Evolutionary conservation across 1,284 basidiomycete genomes (phyloP).

Genomic region (Apiotrichum sp.): DNA sequence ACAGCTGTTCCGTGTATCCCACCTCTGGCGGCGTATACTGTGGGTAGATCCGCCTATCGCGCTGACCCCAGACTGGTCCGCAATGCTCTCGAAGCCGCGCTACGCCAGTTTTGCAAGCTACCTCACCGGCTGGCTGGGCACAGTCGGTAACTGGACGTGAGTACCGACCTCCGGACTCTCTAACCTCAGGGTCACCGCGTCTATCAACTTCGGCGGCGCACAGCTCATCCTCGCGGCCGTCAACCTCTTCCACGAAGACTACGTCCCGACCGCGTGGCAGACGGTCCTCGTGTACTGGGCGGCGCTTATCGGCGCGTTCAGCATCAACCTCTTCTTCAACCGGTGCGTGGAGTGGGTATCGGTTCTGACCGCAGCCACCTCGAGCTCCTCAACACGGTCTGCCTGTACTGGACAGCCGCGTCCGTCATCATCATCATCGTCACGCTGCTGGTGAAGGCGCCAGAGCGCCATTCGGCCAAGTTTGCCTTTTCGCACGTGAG

Average conservation of each 20-base stretch:
- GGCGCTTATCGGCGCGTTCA: constrained; percentile 41
- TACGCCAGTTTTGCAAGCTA: constrained; percentile 48
- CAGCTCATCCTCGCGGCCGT: constrained; percentile 50
- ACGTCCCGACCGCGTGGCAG: constrained; percentile 47
- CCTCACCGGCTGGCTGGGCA: constrained; percentile 50
- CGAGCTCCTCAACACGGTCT: constrained; percentile 44
- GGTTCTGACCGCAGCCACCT: constrained; percentile 24
- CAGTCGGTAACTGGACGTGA: constrained; percentile 51
- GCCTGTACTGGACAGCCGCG: constrained; percentile 48
- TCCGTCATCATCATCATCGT: constrained; percentile 50
- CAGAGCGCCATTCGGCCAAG: constrained; percentile 42
- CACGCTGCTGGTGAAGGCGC: constrained; percentile 46
- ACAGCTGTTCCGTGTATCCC: constrained; percentile 48
- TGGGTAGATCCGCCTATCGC: constrained; percentile 9
- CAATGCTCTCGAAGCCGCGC: constrained; percentile 46
- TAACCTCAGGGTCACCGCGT: constrained; percentile 43
- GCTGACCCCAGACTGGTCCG: constrained; percentile 43
- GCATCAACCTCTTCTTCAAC: constrained; percentile 46
- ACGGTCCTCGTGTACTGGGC: constrained; percentile 49
- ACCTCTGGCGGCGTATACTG: constrained; percentile 50
- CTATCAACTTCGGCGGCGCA: constrained; percentile 50
- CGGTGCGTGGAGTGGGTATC: constrained; percentile 32
- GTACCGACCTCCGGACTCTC: constrained; percentile 46
- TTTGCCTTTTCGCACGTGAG: constrained; percentile 44
- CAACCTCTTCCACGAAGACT: constrained; percentile 46